phyloP scores from a whole-genome alignment of 495 filamentous ascomycete genomes.

The Daldinia loculata region DNA sequence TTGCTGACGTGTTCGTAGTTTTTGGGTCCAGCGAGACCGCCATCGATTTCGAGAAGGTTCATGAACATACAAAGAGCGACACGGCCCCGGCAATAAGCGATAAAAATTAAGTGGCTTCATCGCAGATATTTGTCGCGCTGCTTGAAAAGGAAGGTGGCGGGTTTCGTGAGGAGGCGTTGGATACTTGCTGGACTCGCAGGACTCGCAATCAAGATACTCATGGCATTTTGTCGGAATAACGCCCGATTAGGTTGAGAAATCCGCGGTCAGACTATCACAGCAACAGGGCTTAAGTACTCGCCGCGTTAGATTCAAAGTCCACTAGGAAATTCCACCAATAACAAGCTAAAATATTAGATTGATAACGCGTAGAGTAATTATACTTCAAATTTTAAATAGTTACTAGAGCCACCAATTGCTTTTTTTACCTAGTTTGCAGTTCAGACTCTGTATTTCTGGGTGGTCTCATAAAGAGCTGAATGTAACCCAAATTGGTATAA shows the following conservation, averaged over 20 bases:
- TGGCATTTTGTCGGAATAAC: not conserved
- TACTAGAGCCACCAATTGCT: not conserved
- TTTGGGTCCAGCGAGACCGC: slow-evolving; percentile 33
- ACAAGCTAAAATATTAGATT: not conserved
- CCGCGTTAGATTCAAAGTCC: not conserved
- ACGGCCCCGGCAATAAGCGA: slow-evolving; percentile 3
- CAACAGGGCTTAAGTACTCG: not conserved
- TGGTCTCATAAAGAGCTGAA: not conserved
- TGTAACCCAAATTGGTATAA: not conserved
- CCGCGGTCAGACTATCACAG: not conserved
- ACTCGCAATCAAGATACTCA: not conserved
- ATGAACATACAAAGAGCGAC: not conserved
- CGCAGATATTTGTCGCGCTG: not conserved
- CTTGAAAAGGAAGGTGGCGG: not conserved
- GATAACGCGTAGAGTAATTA: not conserved
- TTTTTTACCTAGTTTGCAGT: not conserved
- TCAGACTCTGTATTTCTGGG: not conserved
- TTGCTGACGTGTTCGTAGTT: slow-evolving; percentile 26
- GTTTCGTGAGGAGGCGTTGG: not conserved
- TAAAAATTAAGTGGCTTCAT: not conserved
- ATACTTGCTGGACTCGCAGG: not conserved
- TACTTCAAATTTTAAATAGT: not conserved
- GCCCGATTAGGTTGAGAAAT: not conserved
- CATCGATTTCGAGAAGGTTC: slow-evolving; percentile 25
- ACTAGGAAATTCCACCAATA: not conserved